Evolutionary conservation across 345 rosid genomes (phyloP), one percentile per base, ranked within the genome.

Genomic region (Eucalyptus urophylla): DNA sequence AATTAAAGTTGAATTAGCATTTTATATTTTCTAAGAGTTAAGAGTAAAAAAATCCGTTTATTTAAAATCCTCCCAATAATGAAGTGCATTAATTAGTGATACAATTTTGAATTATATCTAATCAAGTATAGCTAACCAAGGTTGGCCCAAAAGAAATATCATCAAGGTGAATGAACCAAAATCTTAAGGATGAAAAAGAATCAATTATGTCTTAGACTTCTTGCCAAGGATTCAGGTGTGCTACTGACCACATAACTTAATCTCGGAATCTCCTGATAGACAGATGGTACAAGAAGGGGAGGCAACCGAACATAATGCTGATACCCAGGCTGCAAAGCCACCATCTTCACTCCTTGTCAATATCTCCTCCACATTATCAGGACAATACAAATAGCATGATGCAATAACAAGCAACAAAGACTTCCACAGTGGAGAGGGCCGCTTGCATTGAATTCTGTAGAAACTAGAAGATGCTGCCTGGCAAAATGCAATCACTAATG

Each of bases 331-430:
- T 86, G 91, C 88, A 44, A 95, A 95, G 80, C 98, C 99, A 86
- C 93, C 93, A 51, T 93, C 90, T 90, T 90, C 90, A 69, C 87
- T 92, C 93, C 94, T 96, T 89, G 93, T 94, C 91, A 96, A 90
- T 80, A 94, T 88, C 62, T 90, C 87, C 93, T 92, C 95, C 92
- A 94, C 95, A 14, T 90, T 80, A 86, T 95, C 93, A 86, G 98
- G 94, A 91, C 87, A 91, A 86, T 91, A 94, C 87, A 95, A 92
- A 90, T 96, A 95, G 94, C 98, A 96, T 85, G 99, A 95, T 49
- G 98, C 92, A 90, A 96, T 92, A 89, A 93, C 97, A 90, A 97
- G 96, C 91, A 96, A 89, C 89, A 95, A 90, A 93, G 98, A 95
- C 92, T 93, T 96, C 98, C 97, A 95, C 89, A 92, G 86, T 24